These are phyloP conservation scores for Thymus quinquecostatus DNA, from an alignment of 257 asterid genomes.

Conservation along the genomic window DNA sequence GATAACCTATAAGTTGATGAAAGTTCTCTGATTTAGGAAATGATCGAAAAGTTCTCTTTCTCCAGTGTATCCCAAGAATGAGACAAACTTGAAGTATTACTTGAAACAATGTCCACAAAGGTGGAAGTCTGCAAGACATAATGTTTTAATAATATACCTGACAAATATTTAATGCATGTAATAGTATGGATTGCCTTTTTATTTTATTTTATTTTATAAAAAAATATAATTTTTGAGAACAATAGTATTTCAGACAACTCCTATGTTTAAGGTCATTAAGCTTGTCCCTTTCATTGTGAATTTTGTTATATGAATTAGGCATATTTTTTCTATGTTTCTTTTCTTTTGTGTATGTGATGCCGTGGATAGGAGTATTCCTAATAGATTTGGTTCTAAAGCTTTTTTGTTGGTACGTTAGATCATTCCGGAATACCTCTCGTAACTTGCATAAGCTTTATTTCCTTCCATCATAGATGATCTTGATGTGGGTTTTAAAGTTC, in stretches of 20 bases:
- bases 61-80: neutral
- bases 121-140: constrained; percentile 6
- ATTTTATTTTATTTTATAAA: neutral
- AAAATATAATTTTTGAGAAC: constrained; percentile 9
- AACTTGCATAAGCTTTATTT: too few species aligned
- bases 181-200: neutral
- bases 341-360: constrained; percentile 21
- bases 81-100: neutral
- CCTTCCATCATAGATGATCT: neutral
- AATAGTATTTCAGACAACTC: constrained; percentile 1
- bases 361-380: neutral
- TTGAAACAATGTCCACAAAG: constrained; percentile 17
- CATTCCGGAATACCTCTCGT: neutral
- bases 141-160: constrained; percentile 9
- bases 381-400: constrained; percentile 1
- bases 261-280: neutral
- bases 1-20: constrained; percentile 6
- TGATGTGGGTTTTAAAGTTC: neutral
- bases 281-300: constrained; percentile 5
- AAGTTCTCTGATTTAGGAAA: constrained; percentile 21
- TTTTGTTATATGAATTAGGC: neutral
- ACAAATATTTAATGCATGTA: constrained; percentile 4
- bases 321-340: constrained; percentile 15
- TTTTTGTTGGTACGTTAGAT: constrained; percentile 1
- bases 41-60: constrained; percentile 3